Evolutionary conservation across 306 rosid species (phyloP), one percentile per base, ranked within the genome.

Genomic region (Begonia peltatifolia): DNA sequence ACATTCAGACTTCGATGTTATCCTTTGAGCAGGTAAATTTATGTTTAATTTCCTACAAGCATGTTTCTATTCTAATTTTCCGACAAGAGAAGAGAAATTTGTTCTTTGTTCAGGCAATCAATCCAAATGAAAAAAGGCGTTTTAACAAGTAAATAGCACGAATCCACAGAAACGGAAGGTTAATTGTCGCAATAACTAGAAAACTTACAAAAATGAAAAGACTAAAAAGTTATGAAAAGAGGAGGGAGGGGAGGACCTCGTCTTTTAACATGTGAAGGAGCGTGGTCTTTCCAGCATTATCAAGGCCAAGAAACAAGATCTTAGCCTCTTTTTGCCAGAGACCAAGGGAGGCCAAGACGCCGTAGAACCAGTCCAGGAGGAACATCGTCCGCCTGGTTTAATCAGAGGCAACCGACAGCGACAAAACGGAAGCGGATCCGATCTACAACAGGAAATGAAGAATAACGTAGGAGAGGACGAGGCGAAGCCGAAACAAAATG

Each of bases 291-390:
- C 76, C 76, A 65, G 76, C 72, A 52, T 71, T 66, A 58, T 71
- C 76, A 50, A 71, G 76, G 23, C 76, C 76, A 2, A 71, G 76
- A 58, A 71, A 71, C 50, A 66, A 63, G 62, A 72, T 72, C 69
- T 72, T 72, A 11, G 73, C 77, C 69, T 72, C 77, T 49, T 72
- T 72, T 46, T 72, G 69, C 77, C 69, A 62, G 56, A 71, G 76
- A 65, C 76, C 76, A n/a, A 71, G 71, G 15, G 76, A 71, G 50
- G 76, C 76, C 54, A 71, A 51, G 54, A 66, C 77, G 47, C 73
- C 69, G 57, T 72, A 72, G 69, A 72, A 72, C 77, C 77, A 72
- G 69, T 72, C 77, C 38, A 66, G 59, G 6, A 72, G 56, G 55
- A 72, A 72, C 77, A 72, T 72, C 49, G 18, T 57, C 52, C 25